These are phyloP conservation scores for Purpureocillium lavendulum DNA, from an alignment of 2,329 filamentous ascomycete species.

Conservation along the genomic window DNA sequence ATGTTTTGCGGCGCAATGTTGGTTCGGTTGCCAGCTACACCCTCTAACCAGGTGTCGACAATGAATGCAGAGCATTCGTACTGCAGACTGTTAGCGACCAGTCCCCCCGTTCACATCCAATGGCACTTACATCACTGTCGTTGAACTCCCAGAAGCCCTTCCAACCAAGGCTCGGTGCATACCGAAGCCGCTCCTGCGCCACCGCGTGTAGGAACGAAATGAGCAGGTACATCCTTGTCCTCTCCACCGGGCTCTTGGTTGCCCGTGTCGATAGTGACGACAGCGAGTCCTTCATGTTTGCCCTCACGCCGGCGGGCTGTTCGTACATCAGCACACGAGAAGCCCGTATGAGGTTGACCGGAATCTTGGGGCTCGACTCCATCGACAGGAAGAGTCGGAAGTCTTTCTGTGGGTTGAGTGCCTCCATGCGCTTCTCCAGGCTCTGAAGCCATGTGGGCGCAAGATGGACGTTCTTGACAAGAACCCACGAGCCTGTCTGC, in stretches of 20 bases:
- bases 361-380: constrained; percentile 95
- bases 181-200: constrained; percentile 87
- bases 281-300: constrained; percentile 98
- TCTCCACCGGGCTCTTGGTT: constrained; percentile 79
- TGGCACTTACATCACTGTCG: constrained; percentile 84
- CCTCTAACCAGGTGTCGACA: constrained; percentile 89
- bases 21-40: constrained; percentile 71
- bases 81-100: constrained; percentile 31
- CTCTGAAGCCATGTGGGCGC: constrained; percentile 95
- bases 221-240: constrained; percentile 79
- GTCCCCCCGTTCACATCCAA: neutral
- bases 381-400: constrained; percentile 97
- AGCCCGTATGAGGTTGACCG: constrained; percentile 87
- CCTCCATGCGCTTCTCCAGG: constrained; percentile 92
- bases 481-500: constrained; percentile 86
- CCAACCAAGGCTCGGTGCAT: constrained; percentile 91
- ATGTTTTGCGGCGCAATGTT: constrained; percentile 92
- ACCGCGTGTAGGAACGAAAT: constrained; percentile 94
- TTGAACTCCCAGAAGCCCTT: constrained; percentile 99
- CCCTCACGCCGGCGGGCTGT: constrained; percentile 90
- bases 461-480: constrained; percentile 98
- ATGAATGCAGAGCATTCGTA: constrained; percentile 97
- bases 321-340: constrained; percentile 96
- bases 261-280: constrained; percentile 70
- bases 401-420: constrained; percentile 84